A percentile compares a stretch with the other conserved stretches of the same genome.
These are phyloP conservation scores for Myxozyma udenii DNA, from an alignment of 805 yeast species.

Conservation along the genomic window DNA sequence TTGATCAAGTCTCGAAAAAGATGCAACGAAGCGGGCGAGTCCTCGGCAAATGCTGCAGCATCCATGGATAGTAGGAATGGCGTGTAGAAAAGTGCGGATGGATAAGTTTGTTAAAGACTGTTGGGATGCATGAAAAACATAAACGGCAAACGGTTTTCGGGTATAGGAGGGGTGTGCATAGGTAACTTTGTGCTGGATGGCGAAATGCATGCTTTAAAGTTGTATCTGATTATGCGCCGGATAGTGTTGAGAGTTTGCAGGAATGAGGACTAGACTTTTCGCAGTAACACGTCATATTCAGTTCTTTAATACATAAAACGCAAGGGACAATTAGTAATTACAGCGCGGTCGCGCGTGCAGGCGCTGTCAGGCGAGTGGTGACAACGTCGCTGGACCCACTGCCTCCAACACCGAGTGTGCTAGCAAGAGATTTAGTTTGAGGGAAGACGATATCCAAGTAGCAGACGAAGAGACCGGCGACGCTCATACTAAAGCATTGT, in stretches of 20 bases:
- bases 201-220: too few species aligned
- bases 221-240: too few species aligned
- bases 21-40: conserved; percentile 75
- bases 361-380: conserved; percentile 26
- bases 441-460: conserved; percentile 24
- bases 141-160: too few species aligned
- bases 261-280: too few species aligned
- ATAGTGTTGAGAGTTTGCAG: too few species aligned
- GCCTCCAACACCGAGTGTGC: conserved; percentile 3
- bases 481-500: conserved; percentile 9
- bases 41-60: conserved; percentile 91
- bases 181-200: too few species aligned
- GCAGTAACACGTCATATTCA: too few species aligned
- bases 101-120: conserved; percentile 71
- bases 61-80: conserved; percentile 78
- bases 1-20: conserved; percentile 54
- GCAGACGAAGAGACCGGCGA: conserved; percentile 27
- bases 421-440: not conserved
- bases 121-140: conserved; percentile 18
- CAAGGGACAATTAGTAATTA: too few species aligned
- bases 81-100: conserved; percentile 73
- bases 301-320: too few species aligned
- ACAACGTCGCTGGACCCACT: conserved; percentile 4
- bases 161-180: too few species aligned
- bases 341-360: conserved; percentile 23